Conservation (phyloP, 495 filamentous ascomycete genomes). For the Aspergillus carlsbadensis region DNA sequence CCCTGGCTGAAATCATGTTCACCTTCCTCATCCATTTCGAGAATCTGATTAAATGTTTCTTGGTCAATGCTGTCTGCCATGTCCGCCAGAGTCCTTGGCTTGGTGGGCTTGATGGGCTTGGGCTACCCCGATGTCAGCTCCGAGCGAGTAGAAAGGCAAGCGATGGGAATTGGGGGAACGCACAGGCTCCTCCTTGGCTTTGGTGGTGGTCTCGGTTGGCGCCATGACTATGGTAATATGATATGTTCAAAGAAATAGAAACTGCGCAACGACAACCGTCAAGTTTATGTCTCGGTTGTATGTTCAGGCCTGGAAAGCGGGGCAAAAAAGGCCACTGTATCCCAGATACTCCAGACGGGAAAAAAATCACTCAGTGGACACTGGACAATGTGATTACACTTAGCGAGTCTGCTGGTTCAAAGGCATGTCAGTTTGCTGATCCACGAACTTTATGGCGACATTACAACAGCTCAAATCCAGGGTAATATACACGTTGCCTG, state of each 20-base stretch:
- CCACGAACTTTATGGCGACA: conserved; percentile 13
- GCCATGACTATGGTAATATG: conserved; percentile 26
- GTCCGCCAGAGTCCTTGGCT: conserved; percentile 49
- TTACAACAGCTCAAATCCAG: conserved; percentile 19
- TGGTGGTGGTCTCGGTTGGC: conserved; percentile 29
- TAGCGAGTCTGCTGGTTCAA: conserved; percentile 19
- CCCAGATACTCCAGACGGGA: conserved; percentile 2
- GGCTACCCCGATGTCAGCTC: conserved; percentile 3
- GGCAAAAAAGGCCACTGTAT: neutral
- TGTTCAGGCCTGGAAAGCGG: neutral
- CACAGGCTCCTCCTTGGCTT: conserved; percentile 30
- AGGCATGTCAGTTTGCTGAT: conserved; percentile 21
- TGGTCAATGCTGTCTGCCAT: conserved; percentile 73
- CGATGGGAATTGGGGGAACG: conserved; percentile 9
- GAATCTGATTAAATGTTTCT: conserved; percentile 85
- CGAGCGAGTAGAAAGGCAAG: neutral
- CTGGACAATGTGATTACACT: conserved; percentile 12
- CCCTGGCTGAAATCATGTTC: conserved; percentile 76
- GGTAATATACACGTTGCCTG: conserved; percentile 17
- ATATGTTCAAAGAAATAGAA: neutral
- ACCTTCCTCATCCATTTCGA: conserved; percentile 92
- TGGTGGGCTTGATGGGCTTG: conserved; percentile 27
- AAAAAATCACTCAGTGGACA: conserved; percentile 4
- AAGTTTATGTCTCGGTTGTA: conserved; percentile 3
- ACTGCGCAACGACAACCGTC: neutral